Evolutionary conservation across 192 early-diverging fungal genomes (phyloP).

Genomic region (Martensiomyces pterosporus): DNA sequence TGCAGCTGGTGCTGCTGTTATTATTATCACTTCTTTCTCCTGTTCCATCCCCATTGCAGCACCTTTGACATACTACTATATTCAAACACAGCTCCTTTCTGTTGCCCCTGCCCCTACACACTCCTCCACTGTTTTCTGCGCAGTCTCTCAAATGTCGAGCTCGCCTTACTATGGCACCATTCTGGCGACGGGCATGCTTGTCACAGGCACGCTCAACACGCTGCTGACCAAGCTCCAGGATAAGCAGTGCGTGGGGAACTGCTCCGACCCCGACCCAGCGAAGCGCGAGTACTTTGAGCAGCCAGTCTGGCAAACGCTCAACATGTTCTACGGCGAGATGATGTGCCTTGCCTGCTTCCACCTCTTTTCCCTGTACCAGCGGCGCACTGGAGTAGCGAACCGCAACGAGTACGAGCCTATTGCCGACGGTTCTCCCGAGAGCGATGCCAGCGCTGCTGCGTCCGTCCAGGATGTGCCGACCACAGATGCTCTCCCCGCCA

Average conservation of each 20-base stretch:
- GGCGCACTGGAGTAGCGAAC: slow-evolving; percentile 4
- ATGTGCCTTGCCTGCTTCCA: slow-evolving; percentile 71
- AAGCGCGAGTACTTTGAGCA: slow-evolving; percentile 84
- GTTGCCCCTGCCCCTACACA: no score
- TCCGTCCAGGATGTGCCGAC: slow-evolving; percentile 23
- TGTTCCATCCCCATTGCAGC: no score
- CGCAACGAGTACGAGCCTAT: slow-evolving; percentile 36
- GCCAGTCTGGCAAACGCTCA: slow-evolving; percentile 96
- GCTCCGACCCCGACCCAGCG: slow-evolving; percentile 66
- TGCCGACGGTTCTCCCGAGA: slow-evolving; percentile 11
- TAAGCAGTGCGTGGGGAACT: slow-evolving; percentile 86
- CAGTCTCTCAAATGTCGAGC: slow-evolving; percentile 29
- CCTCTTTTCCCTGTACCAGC: slow-evolving; percentile 31
- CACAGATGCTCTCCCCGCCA: slow-evolving; percentile 22
- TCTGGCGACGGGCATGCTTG: slow-evolving; percentile 69
- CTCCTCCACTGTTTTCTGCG: no score
- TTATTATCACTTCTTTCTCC: no score
- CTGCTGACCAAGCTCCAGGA: slow-evolving; percentile 87
- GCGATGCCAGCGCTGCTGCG: slow-evolving; percentile 3
- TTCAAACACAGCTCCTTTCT: no score
- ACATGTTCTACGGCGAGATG: slow-evolving; percentile 95
- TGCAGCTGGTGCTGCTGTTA: no score
- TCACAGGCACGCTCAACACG: slow-evolving; percentile 74
- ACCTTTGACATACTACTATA: no score
- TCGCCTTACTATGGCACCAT: slow-evolving; percentile 34